Percentiles rank a stretch among this genome's conserved stretches.
Conservation (phyloP, 257 asterid species). For the Solanum chaucha region DNA sequence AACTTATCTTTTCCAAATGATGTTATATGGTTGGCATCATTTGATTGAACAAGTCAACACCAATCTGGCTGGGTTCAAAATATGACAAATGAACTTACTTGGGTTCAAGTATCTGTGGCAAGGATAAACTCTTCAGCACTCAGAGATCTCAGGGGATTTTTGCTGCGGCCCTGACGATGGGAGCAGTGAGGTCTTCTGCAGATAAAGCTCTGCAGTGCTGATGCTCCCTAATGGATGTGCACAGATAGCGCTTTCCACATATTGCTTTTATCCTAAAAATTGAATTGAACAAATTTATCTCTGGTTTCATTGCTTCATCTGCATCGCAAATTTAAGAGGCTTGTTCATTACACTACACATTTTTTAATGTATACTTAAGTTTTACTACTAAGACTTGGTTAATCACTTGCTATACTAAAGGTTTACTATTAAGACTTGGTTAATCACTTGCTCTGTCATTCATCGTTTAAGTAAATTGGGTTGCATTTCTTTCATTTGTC, state of each 20-base stretch:
- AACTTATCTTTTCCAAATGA: neutral
- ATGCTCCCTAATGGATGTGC: neutral
- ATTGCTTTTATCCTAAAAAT: neutral
- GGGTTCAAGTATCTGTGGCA: neutral
- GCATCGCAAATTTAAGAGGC: neutral
- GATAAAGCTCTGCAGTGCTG: neutral
- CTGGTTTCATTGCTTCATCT: neutral
- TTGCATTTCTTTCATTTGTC: neutral
- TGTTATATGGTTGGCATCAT: neutral
- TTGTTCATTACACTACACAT: neutral
- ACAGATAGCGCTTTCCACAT: neutral
- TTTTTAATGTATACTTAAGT: neutral
- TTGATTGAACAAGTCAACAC: neutral
- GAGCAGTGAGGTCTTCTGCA: neutral
- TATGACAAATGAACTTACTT: neutral
- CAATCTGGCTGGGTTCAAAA: neutral
- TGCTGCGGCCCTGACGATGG: neutral
- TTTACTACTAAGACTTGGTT: neutral
- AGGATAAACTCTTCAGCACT: neutral
- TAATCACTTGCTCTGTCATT: neutral
- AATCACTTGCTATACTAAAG: neutral
- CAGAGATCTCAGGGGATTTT: neutral
- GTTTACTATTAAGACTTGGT: neutral
- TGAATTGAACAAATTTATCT: neutral
- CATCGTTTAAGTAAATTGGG: neutral